Percentiles rank a stretch among this genome's conserved stretches.
phyloP scores from a whole-genome alignment of 2,329 filamentous ascomycete species.

The Sphaerostilbella broomeana region DNA sequence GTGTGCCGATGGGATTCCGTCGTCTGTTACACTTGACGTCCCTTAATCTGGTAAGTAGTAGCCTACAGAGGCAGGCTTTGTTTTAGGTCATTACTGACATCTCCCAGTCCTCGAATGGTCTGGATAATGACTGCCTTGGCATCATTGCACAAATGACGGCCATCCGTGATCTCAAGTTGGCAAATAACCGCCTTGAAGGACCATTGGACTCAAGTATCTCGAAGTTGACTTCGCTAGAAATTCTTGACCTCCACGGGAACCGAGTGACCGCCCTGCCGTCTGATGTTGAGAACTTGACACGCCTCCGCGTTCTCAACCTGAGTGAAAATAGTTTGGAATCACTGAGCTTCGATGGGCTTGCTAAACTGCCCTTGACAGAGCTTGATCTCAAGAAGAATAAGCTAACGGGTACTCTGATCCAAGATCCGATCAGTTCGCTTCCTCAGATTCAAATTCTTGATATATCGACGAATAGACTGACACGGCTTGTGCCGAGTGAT shows the following conservation, averaged over 20 bases:
- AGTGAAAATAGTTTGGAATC: conserved; percentile 69
- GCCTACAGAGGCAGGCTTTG: background rate
- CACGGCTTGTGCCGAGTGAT: conserved; percentile 40
- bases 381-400: conserved; percentile 72
- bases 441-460: conserved; percentile 68
- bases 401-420: conserved; percentile 65
- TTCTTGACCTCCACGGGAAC: conserved; percentile 77
- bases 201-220: conserved; percentile 58
- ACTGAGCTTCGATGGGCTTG: conserved; percentile 64
- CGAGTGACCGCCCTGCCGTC: conserved; percentile 64
- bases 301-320: conserved; percentile 70
- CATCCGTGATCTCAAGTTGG: conserved; percentile 74
- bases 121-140: conserved; percentile 65
- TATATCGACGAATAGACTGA: conserved; percentile 68
- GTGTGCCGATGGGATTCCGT: conserved; percentile 69
- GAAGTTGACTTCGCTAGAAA: conserved; percentile 63
- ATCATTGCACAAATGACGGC: conserved; percentile 65
- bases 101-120: conserved; percentile 67
- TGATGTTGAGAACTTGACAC: conserved; percentile 58
- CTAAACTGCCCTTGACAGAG: conserved; percentile 63
- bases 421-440: conserved; percentile 50
- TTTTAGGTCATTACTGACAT: conserved; percentile 18
- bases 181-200: conserved; percentile 68
- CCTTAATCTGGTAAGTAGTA: conserved; percentile 64
- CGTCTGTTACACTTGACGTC: conserved; percentile 67